phyloP scores from a whole-genome alignment of 768 basidiomycete species.

The Mycena crocata region DNA sequence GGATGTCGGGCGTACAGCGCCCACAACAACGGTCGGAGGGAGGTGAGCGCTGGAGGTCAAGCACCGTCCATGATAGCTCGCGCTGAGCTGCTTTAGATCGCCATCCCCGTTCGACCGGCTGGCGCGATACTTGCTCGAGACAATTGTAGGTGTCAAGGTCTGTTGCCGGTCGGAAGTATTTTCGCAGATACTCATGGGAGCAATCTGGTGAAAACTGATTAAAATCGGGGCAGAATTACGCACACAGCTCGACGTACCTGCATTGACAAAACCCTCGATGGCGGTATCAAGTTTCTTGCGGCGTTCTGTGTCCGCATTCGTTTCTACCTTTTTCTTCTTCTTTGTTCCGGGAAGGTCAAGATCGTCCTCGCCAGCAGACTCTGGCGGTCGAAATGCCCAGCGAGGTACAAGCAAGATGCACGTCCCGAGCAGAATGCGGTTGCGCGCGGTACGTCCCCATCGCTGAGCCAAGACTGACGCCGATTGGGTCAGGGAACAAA shows the following conservation, averaged over 20 bases:
- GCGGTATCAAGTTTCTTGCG: background rate
- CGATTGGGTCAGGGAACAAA: background rate
- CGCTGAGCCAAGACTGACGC: background rate
- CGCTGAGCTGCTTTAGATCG: constrained; percentile 10
- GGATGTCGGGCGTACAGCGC: constrained; percentile 11
- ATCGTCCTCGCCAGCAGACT: no score
- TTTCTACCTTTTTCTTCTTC: constrained; percentile 1
- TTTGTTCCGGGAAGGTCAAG: background rate
- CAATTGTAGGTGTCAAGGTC: background rate
- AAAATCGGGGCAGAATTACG: background rate
- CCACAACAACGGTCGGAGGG: constrained; percentile 11
- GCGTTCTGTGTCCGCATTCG: background rate
- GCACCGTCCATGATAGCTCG: constrained; percentile 21
- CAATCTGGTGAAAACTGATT: background rate
- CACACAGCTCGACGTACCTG: background rate
- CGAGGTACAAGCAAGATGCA: constrained; percentile 3
- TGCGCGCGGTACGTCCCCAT: constrained; percentile 11
- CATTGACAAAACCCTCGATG: constrained; percentile 3
- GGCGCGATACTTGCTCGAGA: background rate
- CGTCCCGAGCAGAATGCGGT: constrained; percentile 2
- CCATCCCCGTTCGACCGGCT: constrained; percentile 14
- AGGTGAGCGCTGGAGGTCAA: constrained; percentile 21
- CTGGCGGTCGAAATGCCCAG: constrained; percentile 8
- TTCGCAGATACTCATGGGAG: background rate
- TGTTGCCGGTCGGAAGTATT: no score